phyloP scores from a whole-genome alignment of 495 filamentous ascomycete species.

The Aspergillus asperescens region DNA sequence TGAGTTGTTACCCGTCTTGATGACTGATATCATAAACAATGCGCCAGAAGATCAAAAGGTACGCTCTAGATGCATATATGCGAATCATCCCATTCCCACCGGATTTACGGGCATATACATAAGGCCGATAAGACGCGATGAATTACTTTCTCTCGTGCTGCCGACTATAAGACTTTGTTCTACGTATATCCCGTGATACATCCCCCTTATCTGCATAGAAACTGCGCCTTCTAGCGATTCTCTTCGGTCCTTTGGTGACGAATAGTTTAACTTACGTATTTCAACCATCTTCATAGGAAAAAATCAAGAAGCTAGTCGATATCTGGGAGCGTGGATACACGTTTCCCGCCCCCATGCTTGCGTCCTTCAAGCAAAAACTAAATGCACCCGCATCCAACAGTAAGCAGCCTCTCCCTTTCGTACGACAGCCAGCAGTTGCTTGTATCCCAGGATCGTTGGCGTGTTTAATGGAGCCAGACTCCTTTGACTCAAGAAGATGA shows the following conservation, averaged over 20 bases:
- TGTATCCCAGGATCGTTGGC: constrained; percentile 1
- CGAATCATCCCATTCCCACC: constrained; percentile 24
- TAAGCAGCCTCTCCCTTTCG: constrained; percentile 48
- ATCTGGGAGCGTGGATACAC: constrained; percentile 97
- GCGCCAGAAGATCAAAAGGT: constrained; percentile 97
- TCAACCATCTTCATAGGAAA: constrained; percentile 63
- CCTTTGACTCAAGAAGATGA: not conserved
- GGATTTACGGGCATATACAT: constrained; percentile 28
- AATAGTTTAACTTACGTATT: constrained; percentile 48
- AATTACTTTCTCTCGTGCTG: constrained; percentile 12
- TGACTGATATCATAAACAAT: constrained; percentile 89
- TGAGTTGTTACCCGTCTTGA: constrained; percentile 83
- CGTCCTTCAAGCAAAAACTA: constrained; percentile 80
- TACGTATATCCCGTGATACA: constrained; percentile 31
- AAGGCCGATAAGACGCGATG: constrained; percentile 25
- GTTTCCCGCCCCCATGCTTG: constrained; percentile 78
- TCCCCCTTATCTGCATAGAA: constrained; percentile 23
- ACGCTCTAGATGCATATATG: constrained; percentile 53
- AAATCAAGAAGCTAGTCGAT: constrained; percentile 91
- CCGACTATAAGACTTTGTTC: constrained; percentile 27
- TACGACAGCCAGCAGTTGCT: not conserved
- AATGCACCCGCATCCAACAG: constrained; percentile 53
- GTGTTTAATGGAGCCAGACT: not conserved
- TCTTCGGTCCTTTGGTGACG: constrained; percentile 26
- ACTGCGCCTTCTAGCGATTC: constrained; percentile 15